These are phyloP conservation scores for Schwanniomyces polymorphus DNA, from an alignment of 805 yeast genomes.

Conservation along the genomic window DNA sequence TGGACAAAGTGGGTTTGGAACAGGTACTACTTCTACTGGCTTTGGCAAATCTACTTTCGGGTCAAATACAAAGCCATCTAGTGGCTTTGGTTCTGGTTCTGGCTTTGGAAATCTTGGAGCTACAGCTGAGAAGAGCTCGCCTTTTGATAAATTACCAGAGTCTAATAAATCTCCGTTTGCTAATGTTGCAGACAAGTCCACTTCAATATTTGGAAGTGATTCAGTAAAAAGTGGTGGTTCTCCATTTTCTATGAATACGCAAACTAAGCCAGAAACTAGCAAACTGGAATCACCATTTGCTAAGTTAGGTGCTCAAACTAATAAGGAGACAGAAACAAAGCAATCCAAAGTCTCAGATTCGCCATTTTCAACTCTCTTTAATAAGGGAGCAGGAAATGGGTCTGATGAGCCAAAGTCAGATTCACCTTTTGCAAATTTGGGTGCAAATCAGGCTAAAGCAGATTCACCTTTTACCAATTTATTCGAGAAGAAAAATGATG, in stretches of 20 bases:
- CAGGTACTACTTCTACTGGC: neutral
- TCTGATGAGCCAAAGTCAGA: neutral
- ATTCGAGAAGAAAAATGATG: neutral
- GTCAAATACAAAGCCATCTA: too few relatives aligned
- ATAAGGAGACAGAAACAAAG: neutral
- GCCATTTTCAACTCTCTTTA: neutral
- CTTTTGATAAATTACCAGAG: neutral
- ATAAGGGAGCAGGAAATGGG: too few relatives aligned
- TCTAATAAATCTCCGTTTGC: neutral
- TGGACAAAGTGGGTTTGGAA: neutral
- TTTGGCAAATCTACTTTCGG: neutral
- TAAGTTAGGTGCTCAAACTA: neutral
- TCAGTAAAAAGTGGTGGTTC: neutral
- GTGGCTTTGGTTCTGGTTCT: neutral
- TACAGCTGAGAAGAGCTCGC: neutral
- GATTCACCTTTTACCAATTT: conserved; percentile 1
- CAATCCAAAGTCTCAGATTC: neutral
- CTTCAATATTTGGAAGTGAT: neutral
- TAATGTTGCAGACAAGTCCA: neutral
- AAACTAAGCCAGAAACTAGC: too few relatives aligned
- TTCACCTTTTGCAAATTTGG: conserved; percentile 1
- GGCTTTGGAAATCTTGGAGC: neutral
- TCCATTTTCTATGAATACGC: neutral
- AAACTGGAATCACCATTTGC: conserved; percentile 5
- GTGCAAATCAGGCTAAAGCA: neutral